These are phyloP conservation scores for Berkeleyomyces rouxiae DNA, from an alignment of 2,329 filamentous ascomycete genomes.

Conservation along the genomic window DNA sequence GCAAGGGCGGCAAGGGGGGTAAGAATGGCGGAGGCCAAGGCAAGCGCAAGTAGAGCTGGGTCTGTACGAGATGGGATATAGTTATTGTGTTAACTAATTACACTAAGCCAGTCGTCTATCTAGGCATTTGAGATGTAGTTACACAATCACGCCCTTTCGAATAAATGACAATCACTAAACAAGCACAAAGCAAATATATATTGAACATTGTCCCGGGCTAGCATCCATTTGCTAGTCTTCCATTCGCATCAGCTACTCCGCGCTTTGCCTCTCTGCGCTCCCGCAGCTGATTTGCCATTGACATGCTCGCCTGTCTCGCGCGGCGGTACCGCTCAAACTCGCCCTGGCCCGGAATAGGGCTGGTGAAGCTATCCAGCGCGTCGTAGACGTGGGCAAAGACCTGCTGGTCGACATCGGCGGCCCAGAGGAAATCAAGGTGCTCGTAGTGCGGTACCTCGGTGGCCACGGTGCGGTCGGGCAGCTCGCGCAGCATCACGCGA, in stretches of 20 bases:
- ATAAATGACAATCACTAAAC: too few species aligned
- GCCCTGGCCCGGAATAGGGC: conserved; percentile 36
- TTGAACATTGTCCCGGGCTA: neutral
- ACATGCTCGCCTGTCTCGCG: conserved; percentile 33
- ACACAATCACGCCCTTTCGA: too few species aligned
- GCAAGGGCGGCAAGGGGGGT: conserved; percentile 20
- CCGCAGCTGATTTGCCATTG: conserved; percentile 6
- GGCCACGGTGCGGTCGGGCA: conserved; percentile 70
- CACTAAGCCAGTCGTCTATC: too few species aligned
- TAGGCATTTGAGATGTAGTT: too few species aligned
- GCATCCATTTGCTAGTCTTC: neutral
- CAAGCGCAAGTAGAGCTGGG: conserved; percentile 21
- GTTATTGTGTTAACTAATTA: neutral
- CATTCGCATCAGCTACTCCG: neutral
- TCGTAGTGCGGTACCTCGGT: conserved; percentile 86
- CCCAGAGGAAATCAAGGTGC: conserved; percentile 95
- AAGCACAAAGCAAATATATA: neutral
- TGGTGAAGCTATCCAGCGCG: conserved; percentile 57
- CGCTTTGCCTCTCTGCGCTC: neutral
- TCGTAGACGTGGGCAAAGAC: conserved; percentile 89
- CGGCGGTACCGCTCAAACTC: conserved; percentile 42
- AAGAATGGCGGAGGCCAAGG: conserved; percentile 24
- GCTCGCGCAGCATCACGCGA: conserved; percentile 73
- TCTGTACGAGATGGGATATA: neutral
- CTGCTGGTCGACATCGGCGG: conserved; percentile 60